phyloP scores from a whole-genome alignment of 1,139 yeast genomes.

The Maudiozyma humilis region DNA sequence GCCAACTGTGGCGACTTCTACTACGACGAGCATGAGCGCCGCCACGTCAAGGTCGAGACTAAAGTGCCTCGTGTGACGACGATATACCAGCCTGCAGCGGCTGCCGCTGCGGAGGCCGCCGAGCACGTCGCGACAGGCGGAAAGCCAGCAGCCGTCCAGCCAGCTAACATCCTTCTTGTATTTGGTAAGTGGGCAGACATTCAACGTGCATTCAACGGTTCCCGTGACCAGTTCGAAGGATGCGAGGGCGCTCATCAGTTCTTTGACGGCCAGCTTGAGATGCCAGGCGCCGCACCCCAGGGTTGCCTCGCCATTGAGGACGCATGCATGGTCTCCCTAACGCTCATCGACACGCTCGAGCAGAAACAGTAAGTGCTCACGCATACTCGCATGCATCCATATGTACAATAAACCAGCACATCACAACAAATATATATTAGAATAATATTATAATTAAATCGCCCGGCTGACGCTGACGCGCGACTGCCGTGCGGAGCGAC shows the following conservation, averaged over 20 bases:
- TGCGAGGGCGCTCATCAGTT: constrained; percentile 49
- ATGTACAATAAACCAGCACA: neutral
- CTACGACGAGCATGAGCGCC: constrained; percentile 28
- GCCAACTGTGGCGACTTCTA: constrained; percentile 61
- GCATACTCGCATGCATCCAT: neutral
- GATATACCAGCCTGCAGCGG: constrained; percentile 9
- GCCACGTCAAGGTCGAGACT: constrained; percentile 18
- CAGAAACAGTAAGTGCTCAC: neutral
- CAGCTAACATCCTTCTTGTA: constrained; percentile 28
- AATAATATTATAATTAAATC: too few relatives aligned
- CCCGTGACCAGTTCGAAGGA: constrained; percentile 43
- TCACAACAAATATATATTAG: neutral
- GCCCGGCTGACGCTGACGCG: too few relatives aligned
- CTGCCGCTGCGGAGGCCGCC: constrained; percentile 3
- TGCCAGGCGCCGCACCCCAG: constrained; percentile 47
- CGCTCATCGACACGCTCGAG: constrained; percentile 24
- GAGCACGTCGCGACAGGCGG: constrained; percentile 1
- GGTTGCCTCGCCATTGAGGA: constrained; percentile 49
- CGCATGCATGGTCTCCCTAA: constrained; percentile 53
- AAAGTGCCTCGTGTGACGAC: constrained; percentile 19
- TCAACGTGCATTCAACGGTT: constrained; percentile 39
- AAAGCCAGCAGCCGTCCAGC: too few relatives aligned
- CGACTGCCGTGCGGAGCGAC: too few relatives aligned
- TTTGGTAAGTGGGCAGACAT: constrained; percentile 59
- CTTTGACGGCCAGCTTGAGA: constrained; percentile 55